Percentiles rank a stretch among this genome's conserved stretches.
These are phyloP conservation scores for Castanospermum australe DNA, from an alignment of 306 rosid genomes.

Conservation along the genomic window DNA sequence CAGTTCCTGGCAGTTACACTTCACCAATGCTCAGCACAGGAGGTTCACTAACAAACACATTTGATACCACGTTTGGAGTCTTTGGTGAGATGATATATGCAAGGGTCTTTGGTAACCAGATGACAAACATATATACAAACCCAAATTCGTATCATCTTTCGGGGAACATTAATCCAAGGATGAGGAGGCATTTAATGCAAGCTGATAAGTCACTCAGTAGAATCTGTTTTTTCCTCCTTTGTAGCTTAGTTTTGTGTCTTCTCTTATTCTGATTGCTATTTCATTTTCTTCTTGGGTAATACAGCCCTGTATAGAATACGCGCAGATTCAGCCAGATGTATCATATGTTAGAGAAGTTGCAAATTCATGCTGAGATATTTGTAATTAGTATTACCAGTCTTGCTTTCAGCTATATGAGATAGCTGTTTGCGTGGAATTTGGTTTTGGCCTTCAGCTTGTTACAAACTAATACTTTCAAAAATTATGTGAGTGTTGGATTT, in stretches of 20 bases:
- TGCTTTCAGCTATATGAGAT: not conserved
- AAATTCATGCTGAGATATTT: constrained; percentile 20
- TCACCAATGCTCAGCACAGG: constrained; percentile 42
- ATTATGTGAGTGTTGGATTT: too few species aligned
- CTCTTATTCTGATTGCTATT: constrained; percentile 56
- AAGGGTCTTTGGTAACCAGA: constrained; percentile 61
- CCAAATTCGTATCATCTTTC: constrained; percentile 56
- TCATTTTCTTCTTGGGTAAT: constrained; percentile 5
- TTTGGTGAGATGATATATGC: constrained; percentile 72
- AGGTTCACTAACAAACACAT: constrained; percentile 33
- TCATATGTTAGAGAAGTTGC: constrained; percentile 19
- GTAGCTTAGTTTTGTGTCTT: constrained; percentile 68
- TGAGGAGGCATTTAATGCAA: constrained; percentile 68
- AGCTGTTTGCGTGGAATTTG: not conserved
- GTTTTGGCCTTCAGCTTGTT: not conserved
- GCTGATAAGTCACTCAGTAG: constrained; percentile 74
- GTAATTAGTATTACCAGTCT: constrained; percentile 8
- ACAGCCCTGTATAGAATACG: constrained; percentile 36
- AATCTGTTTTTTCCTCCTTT: constrained; percentile 71
- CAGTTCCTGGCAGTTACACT: constrained; percentile 29
- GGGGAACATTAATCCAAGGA: constrained; percentile 55
- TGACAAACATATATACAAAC: constrained; percentile 51
- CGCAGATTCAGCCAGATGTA: constrained; percentile 26
- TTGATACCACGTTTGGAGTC: constrained; percentile 44
- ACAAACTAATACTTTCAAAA: not conserved